A percentile compares a stretch with the other conserved stretches of the same genome.
Evolutionary conservation across 305 asterid genomes (phyloP).

Genomic region (Fraxinus floribunda): DNA sequence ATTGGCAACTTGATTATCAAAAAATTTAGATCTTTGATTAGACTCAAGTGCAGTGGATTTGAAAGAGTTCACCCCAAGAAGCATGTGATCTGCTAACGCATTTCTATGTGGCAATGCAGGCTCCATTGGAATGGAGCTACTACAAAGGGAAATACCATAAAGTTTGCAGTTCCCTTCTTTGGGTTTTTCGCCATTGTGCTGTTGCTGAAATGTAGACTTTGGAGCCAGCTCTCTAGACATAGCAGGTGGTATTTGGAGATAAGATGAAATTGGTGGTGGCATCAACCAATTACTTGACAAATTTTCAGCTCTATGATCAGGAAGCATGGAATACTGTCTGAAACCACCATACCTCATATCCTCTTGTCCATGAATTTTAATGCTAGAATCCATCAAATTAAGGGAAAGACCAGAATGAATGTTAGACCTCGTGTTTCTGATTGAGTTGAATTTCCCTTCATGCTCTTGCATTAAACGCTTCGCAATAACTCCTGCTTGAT

Average conservation of each 20-base stretch:
- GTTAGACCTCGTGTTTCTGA: conserved; percentile 54
- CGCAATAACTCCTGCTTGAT: conserved; percentile 37
- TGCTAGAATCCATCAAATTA: conserved; percentile 59
- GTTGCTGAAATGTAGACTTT: conserved; percentile 36
- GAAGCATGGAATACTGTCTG: conserved; percentile 45
- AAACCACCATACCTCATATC: conserved; percentile 49
- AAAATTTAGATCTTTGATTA: conserved; percentile 52
- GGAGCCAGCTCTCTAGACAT: conserved; percentile 52
- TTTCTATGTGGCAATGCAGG: conserved; percentile 32
- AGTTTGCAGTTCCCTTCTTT: conserved; percentile 75
- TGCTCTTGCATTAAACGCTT: conserved; percentile 46
- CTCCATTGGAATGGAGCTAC: conserved; percentile 41
- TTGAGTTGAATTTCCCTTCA: conserved; percentile 49
- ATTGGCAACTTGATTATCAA: conserved; percentile 40
- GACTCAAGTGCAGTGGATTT: conserved; percentile 45
- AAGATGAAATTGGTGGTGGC: conserved; percentile 66
- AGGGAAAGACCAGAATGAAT: conserved; percentile 60
- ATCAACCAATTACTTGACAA: conserved; percentile 65
- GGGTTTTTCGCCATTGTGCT: conserved; percentile 45
- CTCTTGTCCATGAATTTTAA: conserved; percentile 41
- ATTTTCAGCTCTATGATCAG: conserved; percentile 46
- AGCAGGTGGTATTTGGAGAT: conserved; percentile 41
- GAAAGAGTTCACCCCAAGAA: conserved; percentile 33
- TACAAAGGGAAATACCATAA: conserved; percentile 70
- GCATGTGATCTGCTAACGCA: conserved; percentile 21